Evolutionary conservation across 768 basidiomycete genomes (phyloP).

Genomic region (Xerocomellus chrysenteron): DNA sequence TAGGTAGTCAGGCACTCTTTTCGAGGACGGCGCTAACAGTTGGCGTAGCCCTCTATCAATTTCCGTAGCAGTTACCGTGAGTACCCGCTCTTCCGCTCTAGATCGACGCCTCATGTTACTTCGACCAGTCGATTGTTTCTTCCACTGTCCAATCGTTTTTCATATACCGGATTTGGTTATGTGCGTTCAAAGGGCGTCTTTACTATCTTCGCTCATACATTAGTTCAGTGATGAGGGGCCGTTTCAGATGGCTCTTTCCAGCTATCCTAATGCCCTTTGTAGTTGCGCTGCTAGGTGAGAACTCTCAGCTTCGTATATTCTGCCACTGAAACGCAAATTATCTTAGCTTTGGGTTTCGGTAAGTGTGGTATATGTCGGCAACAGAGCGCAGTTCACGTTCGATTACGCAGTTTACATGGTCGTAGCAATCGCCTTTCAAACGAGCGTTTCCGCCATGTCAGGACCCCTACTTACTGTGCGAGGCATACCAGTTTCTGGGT

Average conservation of each 20-base stretch:
- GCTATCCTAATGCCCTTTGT: constrained; percentile 18
- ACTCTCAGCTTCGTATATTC: background rate
- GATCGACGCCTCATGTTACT: constrained; percentile 13
- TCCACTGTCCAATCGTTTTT: constrained; percentile 25
- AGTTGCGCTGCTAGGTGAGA: constrained; percentile 17
- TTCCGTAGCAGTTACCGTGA: constrained; percentile 23
- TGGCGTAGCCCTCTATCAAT: constrained; percentile 17
- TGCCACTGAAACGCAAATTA: constrained; percentile 1
- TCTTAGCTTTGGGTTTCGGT: constrained; percentile 18
- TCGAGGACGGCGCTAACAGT: constrained; percentile 5
- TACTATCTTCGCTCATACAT: background rate
- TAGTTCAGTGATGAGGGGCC: constrained; percentile 11
- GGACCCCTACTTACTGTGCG: constrained; percentile 20
- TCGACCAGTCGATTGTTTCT: constrained; percentile 19
- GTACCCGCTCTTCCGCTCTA: background rate
- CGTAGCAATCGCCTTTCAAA: constrained; percentile 13
- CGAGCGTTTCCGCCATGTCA: constrained; percentile 16
- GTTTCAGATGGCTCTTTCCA: constrained; percentile 20
- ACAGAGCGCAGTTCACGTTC: constrained; percentile 3
- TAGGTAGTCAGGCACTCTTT: constrained; percentile 13
- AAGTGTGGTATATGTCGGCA: background rate
- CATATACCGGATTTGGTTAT: constrained; percentile 25
- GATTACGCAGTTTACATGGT: constrained; percentile 15
- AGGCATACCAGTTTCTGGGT: background rate
- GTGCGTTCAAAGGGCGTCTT: constrained; percentile 8